phyloP scores from a whole-genome alignment of 257 asterid species.

The Euphrasia confusa region DNA sequence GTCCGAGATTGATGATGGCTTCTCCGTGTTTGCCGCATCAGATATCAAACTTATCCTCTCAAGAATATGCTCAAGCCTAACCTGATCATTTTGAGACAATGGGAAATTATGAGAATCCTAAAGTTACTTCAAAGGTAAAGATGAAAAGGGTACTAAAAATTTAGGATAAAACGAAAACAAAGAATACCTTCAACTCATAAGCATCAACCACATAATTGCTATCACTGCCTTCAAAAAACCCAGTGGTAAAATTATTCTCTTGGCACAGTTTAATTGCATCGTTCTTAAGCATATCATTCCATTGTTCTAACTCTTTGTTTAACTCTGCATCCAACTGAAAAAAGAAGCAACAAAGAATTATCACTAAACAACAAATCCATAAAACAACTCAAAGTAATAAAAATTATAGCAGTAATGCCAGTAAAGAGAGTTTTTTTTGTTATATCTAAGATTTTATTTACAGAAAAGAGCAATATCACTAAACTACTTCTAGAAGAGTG shows the following conservation, averaged over 20 bases:
- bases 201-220: constrained; percentile 84
- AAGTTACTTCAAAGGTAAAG: constrained; percentile 8
- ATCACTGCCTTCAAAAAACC: constrained; percentile 93
- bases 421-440: too few relatives aligned
- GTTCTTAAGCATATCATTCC: constrained; percentile 83
- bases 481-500: constrained; percentile 2
- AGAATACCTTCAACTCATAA: constrained; percentile 83
- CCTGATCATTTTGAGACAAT: constrained; percentile 41
- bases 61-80: constrained; percentile 96
- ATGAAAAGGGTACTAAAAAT: constrained; percentile 4
- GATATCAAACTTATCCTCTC: constrained; percentile 82
- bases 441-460: not conserved
- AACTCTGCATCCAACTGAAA: constrained; percentile 81
- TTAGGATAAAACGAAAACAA: constrained; percentile 6
- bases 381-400: constrained; percentile 14
- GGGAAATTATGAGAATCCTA: not conserved
- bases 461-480: constrained; percentile 9
- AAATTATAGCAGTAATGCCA: not conserved
- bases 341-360: constrained; percentile 24
- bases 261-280: constrained; percentile 83
- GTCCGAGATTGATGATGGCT: constrained; percentile 58
- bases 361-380: too few relatives aligned
- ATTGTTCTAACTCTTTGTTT: constrained; percentile 85
- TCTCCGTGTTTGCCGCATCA: constrained; percentile 95
- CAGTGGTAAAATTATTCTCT: constrained; percentile 85